These are phyloP conservation scores for Sedum album DNA, from an alignment of 164 flowering plant species.

Conservation along the genomic window DNA sequence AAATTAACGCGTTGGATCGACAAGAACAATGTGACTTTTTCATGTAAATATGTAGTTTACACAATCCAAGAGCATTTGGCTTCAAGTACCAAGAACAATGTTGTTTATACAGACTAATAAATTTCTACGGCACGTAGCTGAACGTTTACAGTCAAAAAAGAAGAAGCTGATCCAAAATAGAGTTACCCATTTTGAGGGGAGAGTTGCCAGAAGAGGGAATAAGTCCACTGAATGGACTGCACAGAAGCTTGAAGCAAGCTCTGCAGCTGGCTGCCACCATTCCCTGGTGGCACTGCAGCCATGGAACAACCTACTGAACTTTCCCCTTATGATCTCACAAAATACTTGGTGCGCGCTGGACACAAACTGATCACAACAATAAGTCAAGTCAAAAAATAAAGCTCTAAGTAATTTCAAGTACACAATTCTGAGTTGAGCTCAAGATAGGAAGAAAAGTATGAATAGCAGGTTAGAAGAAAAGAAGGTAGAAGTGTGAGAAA, in stretches of 20 bases:
- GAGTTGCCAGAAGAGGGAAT: constrained; percentile 85
- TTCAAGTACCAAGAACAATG: too few species aligned
- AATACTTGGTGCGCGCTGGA: background rate
- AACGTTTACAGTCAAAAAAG: background rate
- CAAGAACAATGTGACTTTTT: background rate
- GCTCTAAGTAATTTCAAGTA: too few species aligned
- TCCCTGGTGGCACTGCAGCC: constrained; percentile 7
- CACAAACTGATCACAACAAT: background rate
- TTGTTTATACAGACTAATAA: background rate
- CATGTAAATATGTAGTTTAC: background rate
- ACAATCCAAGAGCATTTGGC: background rate
- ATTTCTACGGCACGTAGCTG: background rate
- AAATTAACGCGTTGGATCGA: background rate
- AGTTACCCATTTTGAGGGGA: constrained; percentile 84
- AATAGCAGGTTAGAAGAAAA: background rate
- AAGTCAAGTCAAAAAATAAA: too few species aligned
- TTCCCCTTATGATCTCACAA: background rate
- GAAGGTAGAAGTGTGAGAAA: background rate
- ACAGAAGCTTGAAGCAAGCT: constrained; percentile 69
- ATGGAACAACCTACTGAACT: background rate
- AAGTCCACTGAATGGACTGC: constrained; percentile 86
- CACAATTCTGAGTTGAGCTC: too few species aligned
- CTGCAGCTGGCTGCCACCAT: constrained; percentile 33
- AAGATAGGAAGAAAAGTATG: background rate
- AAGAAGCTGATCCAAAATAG: background rate